Base-by-base conservation (phyloP, 257 asterid genomes). In the Lantana camara region DNA sequence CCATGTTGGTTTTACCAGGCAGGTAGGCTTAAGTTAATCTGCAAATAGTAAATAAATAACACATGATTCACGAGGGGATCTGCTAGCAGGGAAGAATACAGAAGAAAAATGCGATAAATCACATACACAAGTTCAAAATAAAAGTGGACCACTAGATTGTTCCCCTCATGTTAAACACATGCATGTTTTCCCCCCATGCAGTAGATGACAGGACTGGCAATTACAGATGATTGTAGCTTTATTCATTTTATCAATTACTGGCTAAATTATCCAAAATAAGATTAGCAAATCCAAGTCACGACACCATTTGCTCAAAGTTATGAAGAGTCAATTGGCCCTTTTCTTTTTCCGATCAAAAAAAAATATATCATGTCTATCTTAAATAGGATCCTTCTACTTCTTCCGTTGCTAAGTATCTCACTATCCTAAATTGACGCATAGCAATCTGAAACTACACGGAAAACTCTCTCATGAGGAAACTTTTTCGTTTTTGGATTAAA, bases 1-100 rank as follows among this genome's bases (percentile, higher is more conserved):
- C 82, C 93, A 82, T 85, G 71, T 57, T 52, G 45, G 13, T 41
- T 68, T 74, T 58, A 63, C 42, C 27, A 34, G 10, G 38, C 29
- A 47, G 59, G 53, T 27, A 45, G 51, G 55, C 42, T 32, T 4
- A 55, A 60, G 46, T 51, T 23, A 52, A 70, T 56, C 80, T 66
- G 69, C 71, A 32, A 57, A 15, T 30, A 21, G 41, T 17, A 45
- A 27, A 60, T 15, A 53, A 42, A 48, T 3, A 63, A 11, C 37
- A 74, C 2, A 23, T 21, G 15, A 27, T 56, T 48, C 63, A 50
- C 20, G 34, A 6, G 15, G n/a, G 38, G 21, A 35, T 23, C 61
- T 29, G 53, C 10, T 16, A 38, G 56, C 14, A 29, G 20, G 14
- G 42, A 27, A 4, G 21, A 47, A 17, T n/a, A 7, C 14, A n/a